These are phyloP conservation scores for Bothriochloa decipiens DNA, from an alignment of 176 grass and related monocot genomes.

Conservation along the genomic window DNA sequence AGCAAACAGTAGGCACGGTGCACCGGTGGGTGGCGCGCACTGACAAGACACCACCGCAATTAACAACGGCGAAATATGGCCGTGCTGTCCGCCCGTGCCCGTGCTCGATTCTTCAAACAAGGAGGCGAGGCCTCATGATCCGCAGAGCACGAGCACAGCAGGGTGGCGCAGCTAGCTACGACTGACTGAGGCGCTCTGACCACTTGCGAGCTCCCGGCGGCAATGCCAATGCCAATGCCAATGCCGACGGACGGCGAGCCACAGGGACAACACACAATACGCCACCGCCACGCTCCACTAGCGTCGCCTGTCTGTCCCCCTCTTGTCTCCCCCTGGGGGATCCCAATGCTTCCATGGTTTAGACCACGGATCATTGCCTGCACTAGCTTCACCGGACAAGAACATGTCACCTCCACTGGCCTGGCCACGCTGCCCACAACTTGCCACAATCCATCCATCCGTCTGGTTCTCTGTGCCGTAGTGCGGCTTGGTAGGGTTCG, in stretches of 20 bases:
- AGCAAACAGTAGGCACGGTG: not conserved
- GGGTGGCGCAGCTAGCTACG: not conserved
- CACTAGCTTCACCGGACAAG: constrained; percentile 50
- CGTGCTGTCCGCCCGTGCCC: not conserved
- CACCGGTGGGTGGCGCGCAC: constrained; percentile 37
- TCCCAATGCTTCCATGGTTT: constrained; percentile 41
- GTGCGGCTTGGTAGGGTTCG: constrained; percentile 42
- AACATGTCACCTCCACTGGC: constrained; percentile 53
- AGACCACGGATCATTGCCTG: constrained; percentile 53
- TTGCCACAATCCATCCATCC: not conserved
- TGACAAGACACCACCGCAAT: constrained; percentile 50
- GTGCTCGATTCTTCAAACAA: not conserved
- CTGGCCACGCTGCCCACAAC: constrained; percentile 1
- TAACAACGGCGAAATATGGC: constrained; percentile 19
- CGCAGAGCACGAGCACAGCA: not conserved
- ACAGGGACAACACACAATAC: not conserved
- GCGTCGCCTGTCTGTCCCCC: constrained; percentile 48
- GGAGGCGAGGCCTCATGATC: not conserved
- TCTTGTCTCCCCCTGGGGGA: constrained; percentile 58
- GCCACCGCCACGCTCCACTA: constrained; percentile 45
- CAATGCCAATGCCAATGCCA: constrained; percentile 54
- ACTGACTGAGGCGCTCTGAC: not conserved
- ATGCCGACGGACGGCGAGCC: constrained; percentile 14
- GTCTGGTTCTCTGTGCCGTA: constrained; percentile 38
- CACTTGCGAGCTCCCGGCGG: constrained; percentile 15